phyloP scores from a whole-genome alignment of 495 filamentous ascomycete species.

The Talaromyces wortmannii region DNA sequence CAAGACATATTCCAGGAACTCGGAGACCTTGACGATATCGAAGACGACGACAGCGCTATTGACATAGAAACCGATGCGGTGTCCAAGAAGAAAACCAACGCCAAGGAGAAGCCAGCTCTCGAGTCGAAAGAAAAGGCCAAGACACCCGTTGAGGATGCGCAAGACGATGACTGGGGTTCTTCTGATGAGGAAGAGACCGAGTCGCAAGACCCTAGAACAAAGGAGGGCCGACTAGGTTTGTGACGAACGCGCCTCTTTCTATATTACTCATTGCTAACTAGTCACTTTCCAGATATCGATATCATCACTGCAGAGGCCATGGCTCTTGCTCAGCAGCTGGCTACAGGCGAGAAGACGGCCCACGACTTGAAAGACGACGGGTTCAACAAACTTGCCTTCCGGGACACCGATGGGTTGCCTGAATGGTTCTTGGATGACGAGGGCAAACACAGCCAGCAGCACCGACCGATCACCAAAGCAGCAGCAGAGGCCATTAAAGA shows the following conservation, averaged over 20 bases:
- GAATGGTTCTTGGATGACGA: slow-evolving; percentile 99
- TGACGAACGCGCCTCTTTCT: not conserved
- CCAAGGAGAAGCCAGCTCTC: slow-evolving; percentile 13
- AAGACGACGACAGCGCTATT: slow-evolving; percentile 33
- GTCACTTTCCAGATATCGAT: slow-evolving; percentile 67
- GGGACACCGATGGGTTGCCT: slow-evolving; percentile 85
- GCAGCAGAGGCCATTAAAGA: slow-evolving; percentile 92
- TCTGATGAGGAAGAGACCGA: slow-evolving; percentile 57
- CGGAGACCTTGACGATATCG: slow-evolving; percentile 41
- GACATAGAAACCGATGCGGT: slow-evolving; percentile 33
- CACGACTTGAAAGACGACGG: slow-evolving; percentile 78
- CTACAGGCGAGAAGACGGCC: slow-evolving; percentile 72
- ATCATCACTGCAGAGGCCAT: slow-evolving; percentile 99
- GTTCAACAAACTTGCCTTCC: slow-evolving; percentile 89
- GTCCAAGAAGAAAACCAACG: slow-evolving; percentile 8
- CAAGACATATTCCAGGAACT: slow-evolving; percentile 92
- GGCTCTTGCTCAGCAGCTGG: slow-evolving; percentile 91
- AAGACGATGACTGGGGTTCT: slow-evolving; percentile 39
- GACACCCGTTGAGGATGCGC: slow-evolving; percentile 43
- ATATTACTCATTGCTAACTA: slow-evolving; percentile 17
- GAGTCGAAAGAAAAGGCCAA: slow-evolving; percentile 14
- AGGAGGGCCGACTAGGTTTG: slow-evolving; percentile 65
- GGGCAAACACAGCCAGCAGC: slow-evolving; percentile 68
- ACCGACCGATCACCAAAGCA: slow-evolving; percentile 83
- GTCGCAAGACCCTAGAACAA: slow-evolving; percentile 56